Conservation (phyloP, 345 rosid genomes). For the Draba incana region DNA sequence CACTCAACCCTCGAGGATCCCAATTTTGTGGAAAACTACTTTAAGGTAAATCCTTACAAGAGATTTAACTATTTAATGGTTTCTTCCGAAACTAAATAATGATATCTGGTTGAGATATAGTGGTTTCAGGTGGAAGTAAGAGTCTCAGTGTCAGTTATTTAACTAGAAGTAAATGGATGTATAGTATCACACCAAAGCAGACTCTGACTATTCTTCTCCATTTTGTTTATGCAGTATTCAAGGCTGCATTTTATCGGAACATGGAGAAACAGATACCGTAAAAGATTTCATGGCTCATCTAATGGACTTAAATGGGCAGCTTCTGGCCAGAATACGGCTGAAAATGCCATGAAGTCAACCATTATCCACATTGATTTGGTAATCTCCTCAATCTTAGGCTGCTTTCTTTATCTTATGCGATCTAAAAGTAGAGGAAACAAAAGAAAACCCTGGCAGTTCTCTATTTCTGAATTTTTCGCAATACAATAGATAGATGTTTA, state of each 20-base stretch:
- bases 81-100: constrained; percentile 6
- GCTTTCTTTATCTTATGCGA: not conserved
- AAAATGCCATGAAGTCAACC: constrained; percentile 44
- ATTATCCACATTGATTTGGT: constrained; percentile 94
- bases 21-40: constrained; percentile 90
- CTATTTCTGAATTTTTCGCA: not conserved
- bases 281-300: constrained; percentile 58
- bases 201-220: constrained; percentile 14
- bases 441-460: constrained; percentile 13
- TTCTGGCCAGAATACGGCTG: constrained; percentile 44
- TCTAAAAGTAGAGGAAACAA: not conserved
- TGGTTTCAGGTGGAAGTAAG: constrained; percentile 11
- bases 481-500: not conserved
- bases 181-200: constrained; percentile 11
- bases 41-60: constrained; percentile 58
- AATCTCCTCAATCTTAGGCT: constrained; percentile 32
- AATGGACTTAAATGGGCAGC: constrained; percentile 44
- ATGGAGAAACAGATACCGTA: constrained; percentile 92
- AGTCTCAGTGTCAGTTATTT: constrained; percentile 1
- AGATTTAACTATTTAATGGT: not conserved
- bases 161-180: constrained; percentile 13
- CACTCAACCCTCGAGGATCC: constrained; percentile 86
- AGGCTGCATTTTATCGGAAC: constrained; percentile 98
- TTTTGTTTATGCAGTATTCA: constrained; percentile 63
- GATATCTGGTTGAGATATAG: constrained; percentile 17